Percentiles rank a stretch among this genome's conserved stretches.
Evolutionary conservation across 768 basidiomycete species (phyloP).

Genomic region (Termitomyces sp.): DNA sequence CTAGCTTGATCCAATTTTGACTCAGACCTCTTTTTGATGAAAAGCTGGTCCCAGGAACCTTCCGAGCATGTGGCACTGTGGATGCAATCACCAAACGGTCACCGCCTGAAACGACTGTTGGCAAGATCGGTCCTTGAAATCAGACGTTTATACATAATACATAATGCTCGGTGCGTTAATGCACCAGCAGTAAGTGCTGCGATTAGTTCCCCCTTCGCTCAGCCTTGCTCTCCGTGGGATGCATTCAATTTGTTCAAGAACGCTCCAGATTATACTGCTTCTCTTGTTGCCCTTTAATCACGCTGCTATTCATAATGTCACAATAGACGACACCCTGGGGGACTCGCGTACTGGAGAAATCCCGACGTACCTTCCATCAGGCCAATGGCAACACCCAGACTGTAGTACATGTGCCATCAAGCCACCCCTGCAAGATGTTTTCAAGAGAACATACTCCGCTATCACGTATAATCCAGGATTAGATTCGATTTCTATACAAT

Average conservation of each 20-base stretch:
- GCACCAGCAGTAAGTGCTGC: neutral
- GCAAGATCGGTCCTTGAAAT: neutral
- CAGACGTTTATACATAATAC: neutral
- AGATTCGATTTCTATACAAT: conserved; percentile 8
- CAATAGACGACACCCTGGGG: conserved; percentile 21
- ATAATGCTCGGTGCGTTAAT: neutral
- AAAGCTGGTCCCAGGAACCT: neutral
- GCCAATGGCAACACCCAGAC: conserved; percentile 15
- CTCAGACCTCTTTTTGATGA: neutral
- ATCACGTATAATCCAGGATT: conserved; percentile 13
- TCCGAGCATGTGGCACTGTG: neutral
- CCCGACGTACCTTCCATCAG: conserved; percentile 15
- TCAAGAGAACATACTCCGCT: conserved; percentile 16
- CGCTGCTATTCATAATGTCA: conserved; percentile 9
- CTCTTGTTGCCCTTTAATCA: neutral
- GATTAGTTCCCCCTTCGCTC: neutral
- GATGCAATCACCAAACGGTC: neutral
- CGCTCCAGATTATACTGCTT: neutral
- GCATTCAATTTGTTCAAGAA: neutral
- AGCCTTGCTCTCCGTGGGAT: neutral
- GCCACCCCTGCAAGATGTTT: conserved; percentile 7
- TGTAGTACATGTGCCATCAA: conserved; percentile 13
- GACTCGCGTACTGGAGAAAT: conserved; percentile 12
- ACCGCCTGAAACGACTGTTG: neutral
- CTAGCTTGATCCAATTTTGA: neutral